These are phyloP conservation scores for Pseudopyricularia javanii DNA, from an alignment of 2,329 filamentous ascomycete genomes.

Conservation along the genomic window DNA sequence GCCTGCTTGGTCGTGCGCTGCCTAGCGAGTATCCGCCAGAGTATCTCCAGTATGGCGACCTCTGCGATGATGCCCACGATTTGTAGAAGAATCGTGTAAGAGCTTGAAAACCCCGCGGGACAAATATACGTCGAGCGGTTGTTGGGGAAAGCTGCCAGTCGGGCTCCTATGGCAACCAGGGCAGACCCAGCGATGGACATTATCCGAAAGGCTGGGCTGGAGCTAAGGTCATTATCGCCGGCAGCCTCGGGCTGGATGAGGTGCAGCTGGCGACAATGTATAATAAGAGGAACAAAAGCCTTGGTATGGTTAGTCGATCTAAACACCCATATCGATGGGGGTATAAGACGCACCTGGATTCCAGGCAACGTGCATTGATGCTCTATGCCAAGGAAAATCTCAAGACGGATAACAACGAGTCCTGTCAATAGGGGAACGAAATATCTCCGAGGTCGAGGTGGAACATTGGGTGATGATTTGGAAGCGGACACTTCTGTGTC, in stretches of 20 bases:
- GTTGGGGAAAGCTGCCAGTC: constrained; percentile 22
- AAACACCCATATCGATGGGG: not conserved
- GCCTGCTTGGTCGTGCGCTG: constrained; percentile 28
- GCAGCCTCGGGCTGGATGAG: not conserved
- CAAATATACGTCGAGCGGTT: constrained; percentile 39
- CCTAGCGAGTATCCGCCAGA: constrained; percentile 41
- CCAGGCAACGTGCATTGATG: constrained; percentile 38
- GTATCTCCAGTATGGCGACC: constrained; percentile 28
- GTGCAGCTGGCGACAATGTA: not conserved
- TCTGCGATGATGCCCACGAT: constrained; percentile 32
- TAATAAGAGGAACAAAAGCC: not conserved
- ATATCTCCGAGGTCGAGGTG: constrained; percentile 28
- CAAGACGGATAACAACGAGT: constrained; percentile 32
- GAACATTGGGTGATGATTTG: constrained; percentile 1
- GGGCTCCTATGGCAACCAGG: constrained; percentile 30
- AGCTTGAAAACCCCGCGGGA: constrained; percentile 26
- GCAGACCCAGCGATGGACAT: constrained; percentile 8
- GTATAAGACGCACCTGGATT: constrained; percentile 27
- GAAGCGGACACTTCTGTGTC: not conserved
- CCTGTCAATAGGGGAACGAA: constrained; percentile 30
- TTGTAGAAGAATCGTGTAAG: constrained; percentile 26
- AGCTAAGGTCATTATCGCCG: not conserved
- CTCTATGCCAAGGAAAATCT: constrained; percentile 31
- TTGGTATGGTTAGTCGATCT: not conserved
- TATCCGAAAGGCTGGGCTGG: not conserved